These are phyloP conservation scores for Diaporthe batatas DNA, from an alignment of 2,329 filamentous ascomycete species.

Conservation along the genomic window DNA sequence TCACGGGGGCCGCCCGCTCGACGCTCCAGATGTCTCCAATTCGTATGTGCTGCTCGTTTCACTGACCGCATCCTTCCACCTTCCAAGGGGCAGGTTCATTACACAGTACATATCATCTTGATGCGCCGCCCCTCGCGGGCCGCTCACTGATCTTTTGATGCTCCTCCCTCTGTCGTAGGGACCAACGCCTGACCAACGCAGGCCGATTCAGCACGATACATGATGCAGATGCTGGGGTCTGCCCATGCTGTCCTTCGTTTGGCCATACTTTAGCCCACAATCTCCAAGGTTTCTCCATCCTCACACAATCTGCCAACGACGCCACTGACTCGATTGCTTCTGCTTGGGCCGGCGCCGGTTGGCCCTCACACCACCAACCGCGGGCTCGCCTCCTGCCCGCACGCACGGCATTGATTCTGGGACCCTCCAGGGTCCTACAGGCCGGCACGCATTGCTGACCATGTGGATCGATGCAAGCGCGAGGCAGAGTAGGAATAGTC, in stretches of 20 bases:
- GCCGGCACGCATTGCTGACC: slow-evolving; percentile 48
- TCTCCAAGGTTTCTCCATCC: slow-evolving; percentile 37
- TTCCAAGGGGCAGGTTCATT: slow-evolving; percentile 34
- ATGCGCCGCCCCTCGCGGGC: slow-evolving; percentile 28
- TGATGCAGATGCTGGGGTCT: slow-evolving; percentile 40
- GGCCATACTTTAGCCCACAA: slow-evolving; percentile 35
- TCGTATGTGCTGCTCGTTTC: slow-evolving; percentile 35
- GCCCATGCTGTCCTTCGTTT: slow-evolving; percentile 37
- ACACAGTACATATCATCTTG: slow-evolving; percentile 36
- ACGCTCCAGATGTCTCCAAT: slow-evolving; percentile 33
- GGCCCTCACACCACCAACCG: slow-evolving; percentile 37
- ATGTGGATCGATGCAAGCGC: slow-evolving; percentile 47
- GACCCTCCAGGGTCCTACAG: slow-evolving; percentile 26
- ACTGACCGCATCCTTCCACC: slow-evolving; percentile 40
- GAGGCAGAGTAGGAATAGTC: slow-evolving; percentile 42
- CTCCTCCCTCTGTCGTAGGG: slow-evolving; percentile 28
- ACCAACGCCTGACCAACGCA: slow-evolving; percentile 36
- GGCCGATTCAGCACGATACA: slow-evolving; percentile 38
- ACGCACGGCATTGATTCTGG: slow-evolving; percentile 37
- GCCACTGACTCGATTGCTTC: slow-evolving; percentile 43
- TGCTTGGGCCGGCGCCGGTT: slow-evolving; percentile 44
- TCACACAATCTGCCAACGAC: slow-evolving; percentile 30
- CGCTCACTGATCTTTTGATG: slow-evolving; percentile 2
- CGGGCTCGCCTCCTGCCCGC: slow-evolving; percentile 33
- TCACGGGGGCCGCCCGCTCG: slow-evolving; percentile 31